Percentiles rank a stretch among this genome's conserved stretches.
Conservation (phyloP, 257 asterid genomes). For the Cruciata laevipes region DNA sequence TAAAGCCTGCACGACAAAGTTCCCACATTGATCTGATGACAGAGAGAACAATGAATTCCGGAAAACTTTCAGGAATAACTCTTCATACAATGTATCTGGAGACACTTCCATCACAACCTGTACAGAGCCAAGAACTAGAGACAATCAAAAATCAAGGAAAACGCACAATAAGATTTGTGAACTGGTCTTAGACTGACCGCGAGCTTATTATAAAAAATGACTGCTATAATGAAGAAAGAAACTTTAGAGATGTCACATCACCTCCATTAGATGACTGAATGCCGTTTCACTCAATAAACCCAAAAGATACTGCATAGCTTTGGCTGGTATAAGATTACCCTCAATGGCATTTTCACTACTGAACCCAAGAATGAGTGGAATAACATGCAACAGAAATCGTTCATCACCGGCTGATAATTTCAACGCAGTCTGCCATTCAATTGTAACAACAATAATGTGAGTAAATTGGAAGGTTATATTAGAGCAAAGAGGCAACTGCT, state of each 20-base stretch:
- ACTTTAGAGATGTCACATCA: conserved; percentile 19
- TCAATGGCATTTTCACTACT: conserved; percentile 27
- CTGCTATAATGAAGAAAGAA: conserved; percentile 1
- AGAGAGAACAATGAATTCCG: conserved; percentile 50
- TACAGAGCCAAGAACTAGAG: conserved; percentile 17
- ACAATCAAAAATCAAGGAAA: background rate
- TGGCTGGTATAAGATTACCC: conserved; percentile 37
- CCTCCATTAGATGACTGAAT: conserved; percentile 96
- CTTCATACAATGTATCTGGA: conserved; percentile 57
- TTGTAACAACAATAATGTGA: background rate
- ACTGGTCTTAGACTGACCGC: background rate
- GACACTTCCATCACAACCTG: conserved; percentile 93
- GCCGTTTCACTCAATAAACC: conserved; percentile 68
- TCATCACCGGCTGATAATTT: conserved; percentile 66
- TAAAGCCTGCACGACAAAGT: conserved; percentile 88
- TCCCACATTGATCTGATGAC: conserved; percentile 73
- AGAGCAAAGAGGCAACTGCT: background rate
- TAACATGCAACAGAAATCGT: conserved; percentile 41
- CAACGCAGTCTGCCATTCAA: conserved; percentile 65
- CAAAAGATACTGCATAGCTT: conserved; percentile 30
- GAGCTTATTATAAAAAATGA: conserved; percentile 1
- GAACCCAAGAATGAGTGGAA: conserved; percentile 74
- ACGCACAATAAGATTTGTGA: background rate
- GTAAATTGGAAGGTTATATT: background rate
- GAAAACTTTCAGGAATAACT: conserved; percentile 54